Conservation (phyloP, 177 flowering plant genomes). For the Vitis hybrid region DNA sequence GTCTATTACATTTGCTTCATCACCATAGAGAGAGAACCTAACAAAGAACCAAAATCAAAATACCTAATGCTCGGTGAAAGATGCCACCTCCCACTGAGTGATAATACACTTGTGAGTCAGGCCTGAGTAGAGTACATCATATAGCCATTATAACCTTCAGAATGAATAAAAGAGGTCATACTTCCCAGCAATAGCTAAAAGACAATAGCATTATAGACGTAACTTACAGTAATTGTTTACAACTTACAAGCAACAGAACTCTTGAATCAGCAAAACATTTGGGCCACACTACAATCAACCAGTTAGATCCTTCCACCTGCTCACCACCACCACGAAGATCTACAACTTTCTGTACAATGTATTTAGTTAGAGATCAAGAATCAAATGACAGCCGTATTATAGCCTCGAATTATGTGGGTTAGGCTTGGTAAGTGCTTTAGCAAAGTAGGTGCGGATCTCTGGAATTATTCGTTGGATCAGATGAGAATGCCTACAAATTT, state of each 20-base stretch:
- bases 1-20: too few species aligned
- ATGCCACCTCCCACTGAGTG: background rate
- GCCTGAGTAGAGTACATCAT: background rate
- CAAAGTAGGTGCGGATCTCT: slow-evolving; percentile 76
- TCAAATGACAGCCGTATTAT: slow-evolving; percentile 23
- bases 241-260: slow-evolving; percentile 10
- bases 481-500: slow-evolving; percentile 55
- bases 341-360: slow-evolving; percentile 34
- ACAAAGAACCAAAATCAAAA: too few species aligned
- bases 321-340: slow-evolving; percentile 14
- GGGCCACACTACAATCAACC: slow-evolving; percentile 19
- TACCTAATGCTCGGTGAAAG: too few species aligned
- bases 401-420: slow-evolving; percentile 34
- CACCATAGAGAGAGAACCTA: too few species aligned
- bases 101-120: background rate
- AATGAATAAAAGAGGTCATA: background rate
- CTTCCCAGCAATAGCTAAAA: background rate
- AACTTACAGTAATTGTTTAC: background rate
- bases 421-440: slow-evolving; percentile 59
- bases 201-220: slow-evolving; percentile 5
- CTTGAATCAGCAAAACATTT: slow-evolving; percentile 11
- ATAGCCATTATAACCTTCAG: background rate
- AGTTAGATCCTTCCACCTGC: slow-evolving; percentile 21
- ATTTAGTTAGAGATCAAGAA: slow-evolving; percentile 37
- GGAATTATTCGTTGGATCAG: slow-evolving; percentile 78